phyloP scores from a whole-genome alignment of 257 asterid species.

The Striga asiatica region DNA sequence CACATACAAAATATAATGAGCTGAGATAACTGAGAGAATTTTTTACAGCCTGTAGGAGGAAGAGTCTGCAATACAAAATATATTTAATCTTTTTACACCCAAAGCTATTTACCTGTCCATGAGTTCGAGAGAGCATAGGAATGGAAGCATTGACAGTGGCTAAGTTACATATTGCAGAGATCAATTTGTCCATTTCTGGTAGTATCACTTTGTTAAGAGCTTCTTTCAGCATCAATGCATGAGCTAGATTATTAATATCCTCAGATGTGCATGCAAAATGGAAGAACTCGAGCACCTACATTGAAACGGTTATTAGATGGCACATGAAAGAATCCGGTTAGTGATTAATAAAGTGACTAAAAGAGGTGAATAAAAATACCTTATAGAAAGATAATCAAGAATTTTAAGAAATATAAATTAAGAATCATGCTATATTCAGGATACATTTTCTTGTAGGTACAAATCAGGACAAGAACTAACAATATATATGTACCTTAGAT shows the following conservation, averaged over 20 bases:
- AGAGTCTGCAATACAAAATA: background rate
- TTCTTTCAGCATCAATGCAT: constrained; percentile 40
- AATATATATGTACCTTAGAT: constrained; percentile 32
- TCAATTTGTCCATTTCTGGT: constrained; percentile 33
- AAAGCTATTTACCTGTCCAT: constrained; percentile 32
- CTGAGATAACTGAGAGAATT: background rate
- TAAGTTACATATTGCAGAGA: constrained; percentile 19
- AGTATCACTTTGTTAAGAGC: constrained; percentile 22
- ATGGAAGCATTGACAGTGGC: constrained; percentile 30
- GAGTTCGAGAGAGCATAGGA: constrained; percentile 46
- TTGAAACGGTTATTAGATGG: background rate
- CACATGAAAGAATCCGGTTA: background rate
- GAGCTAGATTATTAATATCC: constrained; percentile 36
- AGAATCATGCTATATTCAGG: background rate
- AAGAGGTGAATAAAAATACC: background rate
- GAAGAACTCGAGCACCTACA: constrained; percentile 36
- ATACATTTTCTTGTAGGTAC: background rate
- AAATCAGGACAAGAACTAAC: background rate
- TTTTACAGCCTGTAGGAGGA: background rate
- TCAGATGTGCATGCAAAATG: constrained; percentile 43
- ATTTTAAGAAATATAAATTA: background rate
- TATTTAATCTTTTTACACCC: background rate
- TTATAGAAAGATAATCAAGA: background rate
- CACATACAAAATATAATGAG: background rate
- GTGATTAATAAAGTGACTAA: background rate